Evolutionary conservation across 768 basidiomycete genomes (phyloP).

Genomic region (Lyophyllum semitale): DNA sequence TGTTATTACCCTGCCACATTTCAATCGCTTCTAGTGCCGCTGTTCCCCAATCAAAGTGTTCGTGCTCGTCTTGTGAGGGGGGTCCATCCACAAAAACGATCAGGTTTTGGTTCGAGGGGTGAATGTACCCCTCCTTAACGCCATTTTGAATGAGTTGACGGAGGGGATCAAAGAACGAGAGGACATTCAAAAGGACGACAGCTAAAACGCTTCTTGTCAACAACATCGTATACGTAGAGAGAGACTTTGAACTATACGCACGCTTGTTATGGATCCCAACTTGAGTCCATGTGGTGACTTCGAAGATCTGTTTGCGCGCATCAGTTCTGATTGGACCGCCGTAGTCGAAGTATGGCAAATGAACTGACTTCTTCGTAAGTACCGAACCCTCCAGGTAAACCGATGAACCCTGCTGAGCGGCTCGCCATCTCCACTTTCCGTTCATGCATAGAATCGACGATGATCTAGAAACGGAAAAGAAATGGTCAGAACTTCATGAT

Average conservation of each 20-base stretch:
- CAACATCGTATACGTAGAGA: not conserved
- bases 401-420: conserved; percentile 78
- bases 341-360: not conserved
- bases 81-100: conserved; percentile 81
- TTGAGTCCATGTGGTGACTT: conserved; percentile 95
- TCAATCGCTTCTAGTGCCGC: conserved; percentile 68
- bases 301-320: conserved; percentile 58
- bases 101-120: conserved; percentile 56
- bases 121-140: conserved; percentile 75
- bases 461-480: conserved; percentile 41
- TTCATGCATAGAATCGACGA: conserved; percentile 85
- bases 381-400: conserved; percentile 91
- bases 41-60: conserved; percentile 74
- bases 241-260: conserved; percentile 24
- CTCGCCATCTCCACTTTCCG: conserved; percentile 92
- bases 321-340: too few species aligned
- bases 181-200: conserved; percentile 85
- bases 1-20: conserved; percentile 47
- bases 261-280: conserved; percentile 85
- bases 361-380: conserved; percentile 85
- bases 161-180: conserved; percentile 82
- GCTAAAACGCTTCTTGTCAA: conserved; percentile 43
- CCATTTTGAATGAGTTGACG: conserved; percentile 70
- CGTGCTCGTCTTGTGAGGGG: conserved; percentile 48
- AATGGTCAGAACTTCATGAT: not conserved